Base-by-base conservation (phyloP, 352 stramenopile genomes). In the Pythium aphanidermatum region DNA sequence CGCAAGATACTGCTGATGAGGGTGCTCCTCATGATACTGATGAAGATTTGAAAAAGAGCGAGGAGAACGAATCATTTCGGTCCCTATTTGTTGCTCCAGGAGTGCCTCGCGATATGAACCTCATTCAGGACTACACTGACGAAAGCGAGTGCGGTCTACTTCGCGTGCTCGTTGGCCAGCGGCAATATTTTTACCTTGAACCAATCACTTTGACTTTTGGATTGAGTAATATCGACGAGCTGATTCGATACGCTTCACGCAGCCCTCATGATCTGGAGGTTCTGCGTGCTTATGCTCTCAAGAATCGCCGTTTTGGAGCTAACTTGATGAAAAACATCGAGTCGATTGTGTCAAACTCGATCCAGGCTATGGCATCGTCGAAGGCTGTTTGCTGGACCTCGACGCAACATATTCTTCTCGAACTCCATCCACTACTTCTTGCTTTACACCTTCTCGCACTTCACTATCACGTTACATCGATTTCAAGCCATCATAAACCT, bases 141-240 rank as follows among this genome's bases (percentile, higher is more conserved):
- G 78, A 90, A 51, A 84, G 60, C 10, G 51, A 86, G 8, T 84
- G 71, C 35, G 64, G 65, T 28, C n/a, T 90, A 27, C 57, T 90
- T 17, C 66, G 48, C 9, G 70, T 85, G 17, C 33, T 90, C 3
- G 65, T 68, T 24, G 78, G 78, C 1, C 65, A 87, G 44, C 72
- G 78, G 5, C 78, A 90, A 43, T 90, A 90, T 24, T 90, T 90
- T 21, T 90, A 87, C 45, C 43, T 90, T 17, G 72, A 87, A 38
- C 71, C 71, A 1, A 58, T 87, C 12, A 16, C 35, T 2, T 29
- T 67, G 0, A 40, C 53, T 5, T 59, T 65, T 33, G 53, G 50
- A 7, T 31, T 42, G 7, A 32, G 51, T 6, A 46, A 65, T 44
- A 29, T 47, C 2, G 51, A 59, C 2, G n/a, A 32, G n/a, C 41